Percentiles rank a stretch among this genome's conserved stretches.
Evolutionary conservation across 1,139 yeast genomes (phyloP).

Genomic region (Hemisphaericaspora lyxosophila): DNA sequence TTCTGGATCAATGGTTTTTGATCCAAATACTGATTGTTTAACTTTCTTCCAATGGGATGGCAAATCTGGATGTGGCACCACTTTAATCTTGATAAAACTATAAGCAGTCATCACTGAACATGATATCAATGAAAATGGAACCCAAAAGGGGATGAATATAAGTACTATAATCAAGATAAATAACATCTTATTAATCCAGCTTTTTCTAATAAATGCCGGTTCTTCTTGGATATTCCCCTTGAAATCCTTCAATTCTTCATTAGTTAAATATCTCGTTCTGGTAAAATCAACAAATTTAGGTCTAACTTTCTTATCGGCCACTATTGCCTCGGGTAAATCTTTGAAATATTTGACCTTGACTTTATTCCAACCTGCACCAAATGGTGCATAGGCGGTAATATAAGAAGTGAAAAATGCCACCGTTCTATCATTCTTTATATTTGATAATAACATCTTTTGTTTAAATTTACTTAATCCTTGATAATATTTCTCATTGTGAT

Average conservation of each 20-base stretch:
- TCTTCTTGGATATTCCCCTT: constrained; percentile 39
- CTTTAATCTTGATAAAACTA: constrained; percentile 34
- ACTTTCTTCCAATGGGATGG: constrained; percentile 38
- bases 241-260: constrained; percentile 18
- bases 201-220: constrained; percentile 34
- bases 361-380: constrained; percentile 38
- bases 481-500: constrained; percentile 50
- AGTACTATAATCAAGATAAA: constrained; percentile 32
- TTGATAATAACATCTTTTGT: constrained; percentile 63
- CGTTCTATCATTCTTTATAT: constrained; percentile 70
- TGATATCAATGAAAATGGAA: constrained; percentile 50
- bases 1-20: constrained; percentile 30
- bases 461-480: constrained; percentile 59
- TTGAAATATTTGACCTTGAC: constrained; percentile 41
- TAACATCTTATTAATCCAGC: constrained; percentile 27
- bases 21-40: constrained; percentile 32
- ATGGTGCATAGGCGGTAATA: constrained; percentile 51
- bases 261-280: constrained; percentile 21
- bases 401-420: constrained; percentile 56
- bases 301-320: constrained; percentile 34
- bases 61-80: constrained; percentile 25
- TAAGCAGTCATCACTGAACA: constrained; percentile 38
- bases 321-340: constrained; percentile 33
- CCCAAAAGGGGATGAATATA: constrained; percentile 51
- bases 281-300: constrained; percentile 60